Percentiles rank a stretch among this genome's conserved stretches.
Evolutionary conservation across 2,329 filamentous ascomycete species (phyloP).

Genomic region (Colletotrichum sp.): DNA sequence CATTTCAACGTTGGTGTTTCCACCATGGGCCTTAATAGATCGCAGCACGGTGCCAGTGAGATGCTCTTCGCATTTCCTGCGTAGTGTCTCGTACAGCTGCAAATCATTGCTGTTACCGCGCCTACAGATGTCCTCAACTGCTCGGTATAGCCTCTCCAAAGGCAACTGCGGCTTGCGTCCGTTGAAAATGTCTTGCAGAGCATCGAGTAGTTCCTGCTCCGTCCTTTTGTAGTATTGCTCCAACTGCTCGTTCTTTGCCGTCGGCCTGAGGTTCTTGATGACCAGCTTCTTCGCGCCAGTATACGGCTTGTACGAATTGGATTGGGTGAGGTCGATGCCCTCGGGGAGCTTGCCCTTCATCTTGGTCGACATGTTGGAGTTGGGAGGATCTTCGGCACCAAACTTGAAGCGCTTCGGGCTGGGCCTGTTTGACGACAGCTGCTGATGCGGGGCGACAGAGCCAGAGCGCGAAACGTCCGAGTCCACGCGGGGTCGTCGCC

Average conservation of each 20-base stretch:
- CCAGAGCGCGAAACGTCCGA: constrained; percentile 33
- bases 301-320: constrained; percentile 69
- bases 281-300: constrained; percentile 82
- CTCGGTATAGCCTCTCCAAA: constrained; percentile 88
- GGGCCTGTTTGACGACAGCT: constrained; percentile 11
- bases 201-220: constrained; percentile 74
- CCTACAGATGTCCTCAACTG: constrained; percentile 89
- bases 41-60: constrained; percentile 66
- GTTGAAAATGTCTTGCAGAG: constrained; percentile 75
- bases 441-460: constrained; percentile 22
- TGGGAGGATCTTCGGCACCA: constrained; percentile 1
- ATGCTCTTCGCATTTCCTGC: constrained; percentile 69
- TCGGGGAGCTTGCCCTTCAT: constrained; percentile 45
- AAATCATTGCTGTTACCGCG: constrained; percentile 74
- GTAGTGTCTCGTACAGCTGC: constrained; percentile 61
- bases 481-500: constrained; percentile 41
- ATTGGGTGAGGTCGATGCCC: constrained; percentile 36
- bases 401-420: constrained; percentile 21
- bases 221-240: constrained; percentile 79
- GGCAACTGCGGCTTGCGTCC: constrained; percentile 68
- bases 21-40: constrained; percentile 53
- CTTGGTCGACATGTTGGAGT: constrained; percentile 27
- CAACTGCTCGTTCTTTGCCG: constrained; percentile 63
- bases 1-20: constrained; percentile 63
- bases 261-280: constrained; percentile 86